Percentiles rank a stretch among this genome's conserved stretches.
Conservation (phyloP, 2,329 filamentous ascomycete species). For the Alternaria postmessia region DNA sequence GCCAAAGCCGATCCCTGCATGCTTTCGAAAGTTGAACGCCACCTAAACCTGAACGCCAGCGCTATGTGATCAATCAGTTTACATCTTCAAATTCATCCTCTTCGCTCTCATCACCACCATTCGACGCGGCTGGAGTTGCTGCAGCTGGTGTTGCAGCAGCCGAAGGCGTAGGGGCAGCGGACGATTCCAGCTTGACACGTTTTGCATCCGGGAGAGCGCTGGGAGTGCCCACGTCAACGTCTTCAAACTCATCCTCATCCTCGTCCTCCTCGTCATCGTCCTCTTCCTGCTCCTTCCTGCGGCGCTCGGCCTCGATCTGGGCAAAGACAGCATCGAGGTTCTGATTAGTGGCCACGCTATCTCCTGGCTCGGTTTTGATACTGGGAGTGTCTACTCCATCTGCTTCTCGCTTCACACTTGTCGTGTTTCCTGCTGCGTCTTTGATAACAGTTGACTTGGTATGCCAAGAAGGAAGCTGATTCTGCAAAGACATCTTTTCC, state of each 20-base stretch:
- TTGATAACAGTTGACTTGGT: constrained; percentile 70
- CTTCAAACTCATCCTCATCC: constrained; percentile 32
- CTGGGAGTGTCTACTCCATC: constrained; percentile 46
- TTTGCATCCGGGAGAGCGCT: constrained; percentile 59
- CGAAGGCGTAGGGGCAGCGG: constrained; percentile 45
- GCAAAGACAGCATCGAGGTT: constrained; percentile 73
- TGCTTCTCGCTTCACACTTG: constrained; percentile 48
- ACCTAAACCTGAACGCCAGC: constrained; percentile 16
- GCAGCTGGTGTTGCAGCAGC: constrained; percentile 45
- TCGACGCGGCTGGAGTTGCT: constrained; percentile 50
- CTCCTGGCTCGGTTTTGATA: constrained; percentile 55
- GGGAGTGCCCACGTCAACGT: constrained; percentile 44
- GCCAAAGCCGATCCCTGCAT: neutral
- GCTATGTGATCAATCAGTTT: constrained; percentile 32
- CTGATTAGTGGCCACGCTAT: constrained; percentile 61
- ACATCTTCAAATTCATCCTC: constrained; percentile 60
- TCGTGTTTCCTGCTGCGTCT: constrained; percentile 56
- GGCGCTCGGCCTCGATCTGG: constrained; percentile 67
- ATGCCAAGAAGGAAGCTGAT: constrained; percentile 76
- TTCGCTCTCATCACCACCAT: constrained; percentile 57
- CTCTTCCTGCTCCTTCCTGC: constrained; percentile 55
- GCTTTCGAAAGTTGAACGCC: neutral
- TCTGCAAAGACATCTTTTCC: constrained; percentile 72
- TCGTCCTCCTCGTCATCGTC: constrained; percentile 48
- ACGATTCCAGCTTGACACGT: constrained; percentile 67